Evolutionary conservation across 495 filamentous ascomycete genomes (phyloP), one percentile per base, ranked within the genome.

Genomic region (Lichenothelia convexa): DNA sequence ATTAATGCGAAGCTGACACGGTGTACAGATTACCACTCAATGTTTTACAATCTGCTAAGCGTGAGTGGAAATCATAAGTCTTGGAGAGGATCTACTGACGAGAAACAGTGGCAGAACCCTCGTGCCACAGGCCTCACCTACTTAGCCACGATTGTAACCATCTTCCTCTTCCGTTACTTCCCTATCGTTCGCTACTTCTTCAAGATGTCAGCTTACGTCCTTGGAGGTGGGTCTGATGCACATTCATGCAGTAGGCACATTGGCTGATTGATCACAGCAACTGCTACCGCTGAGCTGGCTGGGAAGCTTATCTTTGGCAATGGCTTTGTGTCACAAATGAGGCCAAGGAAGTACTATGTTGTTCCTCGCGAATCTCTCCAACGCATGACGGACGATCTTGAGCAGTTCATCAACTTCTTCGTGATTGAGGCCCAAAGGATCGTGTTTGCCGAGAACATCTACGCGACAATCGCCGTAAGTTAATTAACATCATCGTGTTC

Each of bases 401-500:
- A 87, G 54, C 85, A 94, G 58, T 65, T 99, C 33, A 60, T 86
- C 59, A 93, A 99, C 68, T 99, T 99, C 62, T 84, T 94, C 60
- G 67, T 93, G 45, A 84, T 99, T 44, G 89, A 99, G 62, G 75
- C 81, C 55, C 89, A 99, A 69, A 75, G 91, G 41, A 71, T 99
- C 48, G 46, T 95, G 36, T 99, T 92, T 46, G 89, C 76, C 35
- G 89, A 99, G 73, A 95, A 95, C 50, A 64, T 92, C 34, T 63
- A 70, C 38, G 75, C 72, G 45, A 92, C 89, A 2, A 55, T 72
- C 58, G 73, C 71, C 42, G 86, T 94, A 32, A 32, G 15, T 11
- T 36, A 24, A 31, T 30, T 19, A 11, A n/a, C n/a, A n/a, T n/a
- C n/a, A n/a, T n/a, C n/a, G n/a, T n/a, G 7, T 30, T 2, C 3